phyloP scores from a whole-genome alignment of 371 early-diverging fungal genomes.

The Quaeritorhiza haematococci region DNA sequence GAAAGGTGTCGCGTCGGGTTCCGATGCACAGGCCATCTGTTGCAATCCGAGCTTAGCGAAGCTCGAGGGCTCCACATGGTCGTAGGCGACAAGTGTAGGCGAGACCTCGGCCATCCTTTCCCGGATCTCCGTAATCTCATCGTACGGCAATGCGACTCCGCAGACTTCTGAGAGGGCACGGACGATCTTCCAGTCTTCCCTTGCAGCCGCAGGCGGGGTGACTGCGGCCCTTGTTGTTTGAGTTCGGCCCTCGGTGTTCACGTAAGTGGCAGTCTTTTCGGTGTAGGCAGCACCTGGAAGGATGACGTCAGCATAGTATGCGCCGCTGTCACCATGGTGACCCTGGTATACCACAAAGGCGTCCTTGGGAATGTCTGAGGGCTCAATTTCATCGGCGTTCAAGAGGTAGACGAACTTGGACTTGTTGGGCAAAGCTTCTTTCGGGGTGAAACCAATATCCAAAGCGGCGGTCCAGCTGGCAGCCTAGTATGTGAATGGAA shows the following conservation, averaged over 20 bases:
- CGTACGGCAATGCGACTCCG: constrained; percentile 84
- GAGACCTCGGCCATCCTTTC: constrained; percentile 81
- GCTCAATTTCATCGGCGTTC: constrained; percentile 80
- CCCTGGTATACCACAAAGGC: constrained; percentile 98
- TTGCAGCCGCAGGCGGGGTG: constrained; percentile 82
- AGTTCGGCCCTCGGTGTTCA: constrained; percentile 94
- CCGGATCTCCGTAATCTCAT: constrained; percentile 74
- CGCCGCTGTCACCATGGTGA: constrained; percentile 96
- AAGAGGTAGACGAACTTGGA: constrained; percentile 83
- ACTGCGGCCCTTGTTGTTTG: constrained; percentile 91
- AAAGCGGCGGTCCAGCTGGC: constrained; percentile 82
- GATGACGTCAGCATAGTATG: constrained; percentile 90
- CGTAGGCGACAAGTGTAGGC: constrained; percentile 76
- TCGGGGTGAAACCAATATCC: constrained; percentile 76
- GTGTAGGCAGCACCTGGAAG: constrained; percentile 96
- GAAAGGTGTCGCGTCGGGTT: constrained; percentile 12
- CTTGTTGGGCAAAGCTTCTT: constrained; percentile 35
- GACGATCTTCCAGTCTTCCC: constrained; percentile 97
- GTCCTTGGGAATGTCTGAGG: constrained; percentile 73
- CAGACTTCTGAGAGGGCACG: constrained; percentile 90
- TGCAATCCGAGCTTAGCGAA: constrained; percentile 60
- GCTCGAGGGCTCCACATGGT: constrained; percentile 60
- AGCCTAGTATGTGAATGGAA: constrained; percentile 42
- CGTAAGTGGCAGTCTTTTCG: constrained; percentile 90
- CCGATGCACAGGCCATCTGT: constrained; percentile 28